Base-by-base conservation (phyloP, 2,329 filamentous ascomycete genomes). In the Metarhizium rileyi region DNA sequence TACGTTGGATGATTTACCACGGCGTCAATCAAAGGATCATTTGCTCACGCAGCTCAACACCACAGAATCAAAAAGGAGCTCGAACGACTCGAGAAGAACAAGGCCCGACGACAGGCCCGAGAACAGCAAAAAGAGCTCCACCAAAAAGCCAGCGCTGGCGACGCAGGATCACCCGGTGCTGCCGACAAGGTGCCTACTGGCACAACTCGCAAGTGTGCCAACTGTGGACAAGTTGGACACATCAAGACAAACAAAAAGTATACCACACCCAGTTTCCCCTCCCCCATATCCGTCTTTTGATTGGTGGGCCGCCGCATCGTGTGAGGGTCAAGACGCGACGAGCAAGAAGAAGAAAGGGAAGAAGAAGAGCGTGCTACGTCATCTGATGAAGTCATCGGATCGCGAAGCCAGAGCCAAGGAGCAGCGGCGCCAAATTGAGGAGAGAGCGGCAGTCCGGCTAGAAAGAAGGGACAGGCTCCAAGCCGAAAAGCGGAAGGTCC, bases 161-260 rank as follows among this genome's bases (percentile, higher is more conserved):
- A 73, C 46, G 72, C 73, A 33, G 72, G 65, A 44, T 80, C 77
- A 27, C 77, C 77, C 23, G 76, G 75, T 52, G 59, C 64, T 27
- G 55, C 56, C 46, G 77, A 76, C 62, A 78, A 80, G 61, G 71
- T 75, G 59, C 71, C 73, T 52, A 77, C 72, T 44, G 82, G 84
- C 53, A 94, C 88, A 50, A 85, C 85, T 30, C 80, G 94, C 60
- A 97, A 97, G 72, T 98, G 93, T 70, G 93, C 93, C 57, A 97
- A 96, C 68, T 98, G 93, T 70, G 93, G 93, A 46, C 87, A 93
- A 66, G 86, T 95, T 49, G 93, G 93, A 28, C 93, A 98, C 63
- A 98, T 98, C 75, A 96, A 96, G 70, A 97, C 91, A 44, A 97
- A 97, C 75, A 95, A 96, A 73, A 97, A 96, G 89, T 93, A 80